phyloP scores from a whole-genome alignment of 257 asterid genomes.

The Solanum lignicaule region DNA sequence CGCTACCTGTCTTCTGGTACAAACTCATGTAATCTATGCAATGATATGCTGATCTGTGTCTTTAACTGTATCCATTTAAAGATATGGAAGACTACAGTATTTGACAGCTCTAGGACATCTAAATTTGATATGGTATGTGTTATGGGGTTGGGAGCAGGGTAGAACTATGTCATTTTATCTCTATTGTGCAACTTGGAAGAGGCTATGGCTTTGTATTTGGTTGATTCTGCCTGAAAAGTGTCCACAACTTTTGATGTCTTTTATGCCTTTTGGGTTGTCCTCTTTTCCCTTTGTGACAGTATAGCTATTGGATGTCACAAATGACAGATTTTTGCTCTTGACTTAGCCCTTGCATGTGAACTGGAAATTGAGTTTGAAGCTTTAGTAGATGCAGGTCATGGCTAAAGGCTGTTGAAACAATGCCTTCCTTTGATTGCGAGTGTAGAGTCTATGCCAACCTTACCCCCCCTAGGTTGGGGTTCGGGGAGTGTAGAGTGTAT shows the following conservation, averaged over 20 bases:
- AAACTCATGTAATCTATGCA: neutral
- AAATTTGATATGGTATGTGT: neutral
- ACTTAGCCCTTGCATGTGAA: neutral
- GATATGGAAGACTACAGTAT: too few relatives aligned
- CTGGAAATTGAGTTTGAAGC: neutral
- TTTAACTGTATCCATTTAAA: too few relatives aligned
- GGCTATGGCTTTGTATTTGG: neutral
- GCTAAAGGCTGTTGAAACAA: neutral
- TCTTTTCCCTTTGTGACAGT: neutral
- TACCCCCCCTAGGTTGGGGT: neutral
- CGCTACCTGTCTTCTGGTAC: neutral
- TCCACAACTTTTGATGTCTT: neutral
- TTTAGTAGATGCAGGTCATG: neutral
- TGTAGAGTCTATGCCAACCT: too few relatives aligned
- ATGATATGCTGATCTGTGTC: neutral
- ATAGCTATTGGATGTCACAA: neutral
- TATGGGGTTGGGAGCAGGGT: too few relatives aligned
- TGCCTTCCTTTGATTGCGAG: too few relatives aligned
- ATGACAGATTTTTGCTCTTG: neutral
- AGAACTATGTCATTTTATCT: neutral
- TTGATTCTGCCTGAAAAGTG: neutral
- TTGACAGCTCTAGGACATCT: too few relatives aligned
- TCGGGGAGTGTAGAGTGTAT: too few relatives aligned
- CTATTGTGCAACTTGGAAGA: neutral
- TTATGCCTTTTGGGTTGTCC: neutral